These are phyloP conservation scores for Myriosclerotinia duriaeana DNA, from an alignment of 2,329 filamentous ascomycete genomes.

Conservation along the genomic window DNA sequence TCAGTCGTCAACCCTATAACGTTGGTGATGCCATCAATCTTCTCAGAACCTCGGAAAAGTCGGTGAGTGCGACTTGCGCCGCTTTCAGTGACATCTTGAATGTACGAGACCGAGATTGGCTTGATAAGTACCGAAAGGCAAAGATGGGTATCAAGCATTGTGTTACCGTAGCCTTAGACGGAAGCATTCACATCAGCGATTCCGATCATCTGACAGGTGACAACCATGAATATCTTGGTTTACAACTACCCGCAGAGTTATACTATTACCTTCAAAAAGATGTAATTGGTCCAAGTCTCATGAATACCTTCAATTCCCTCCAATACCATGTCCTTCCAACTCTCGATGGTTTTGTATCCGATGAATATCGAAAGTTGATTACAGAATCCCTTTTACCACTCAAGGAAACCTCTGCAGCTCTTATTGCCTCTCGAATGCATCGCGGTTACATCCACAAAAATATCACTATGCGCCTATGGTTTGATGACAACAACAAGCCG, in stretches of 20 bases:
- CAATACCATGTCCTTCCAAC: conserved; percentile 80
- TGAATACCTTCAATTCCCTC: conserved; percentile 79
- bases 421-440: conserved; percentile 77
- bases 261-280: conserved; percentile 87
- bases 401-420: conserved; percentile 71
- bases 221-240: conserved; percentile 85
- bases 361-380: conserved; percentile 78
- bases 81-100: conserved; percentile 78
- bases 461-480: conserved; percentile 81
- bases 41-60: conserved; percentile 67
- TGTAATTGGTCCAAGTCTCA: conserved; percentile 73
- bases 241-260: conserved; percentile 84
- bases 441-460: conserved; percentile 80
- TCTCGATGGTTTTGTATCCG: conserved; percentile 75
- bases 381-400: conserved; percentile 71
- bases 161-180: conserved; percentile 63
- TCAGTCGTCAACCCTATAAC: conserved; percentile 53
- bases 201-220: conserved; percentile 74
- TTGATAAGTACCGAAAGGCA: conserved; percentile 83
- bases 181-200: conserved; percentile 73
- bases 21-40: conserved; percentile 77
- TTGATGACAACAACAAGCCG: conserved; percentile 66
- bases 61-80: conserved; percentile 70
- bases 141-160: conserved; percentile 85
- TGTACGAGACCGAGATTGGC: conserved; percentile 69